Conservation (phyloP, 495 filamentous ascomycete genomes). For the Parmelia sp. region DNA sequence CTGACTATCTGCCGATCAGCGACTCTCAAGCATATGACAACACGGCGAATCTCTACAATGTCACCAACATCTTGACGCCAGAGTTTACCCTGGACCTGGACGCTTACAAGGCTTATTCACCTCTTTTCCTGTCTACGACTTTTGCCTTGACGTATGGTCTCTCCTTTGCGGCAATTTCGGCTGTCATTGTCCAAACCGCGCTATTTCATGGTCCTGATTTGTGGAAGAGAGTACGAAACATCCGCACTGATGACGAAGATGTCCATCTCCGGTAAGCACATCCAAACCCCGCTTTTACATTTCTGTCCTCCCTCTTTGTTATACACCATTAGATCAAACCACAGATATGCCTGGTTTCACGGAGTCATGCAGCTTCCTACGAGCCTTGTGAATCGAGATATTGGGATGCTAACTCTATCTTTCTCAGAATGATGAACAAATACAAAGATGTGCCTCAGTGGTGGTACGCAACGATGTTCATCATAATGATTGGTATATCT, state of each 20-base stretch:
- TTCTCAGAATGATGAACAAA: slow-evolving; percentile 48
- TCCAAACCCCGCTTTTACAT: too few relatives aligned
- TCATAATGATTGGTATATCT: slow-evolving; percentile 45
- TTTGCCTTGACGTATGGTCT: slow-evolving; percentile 55
- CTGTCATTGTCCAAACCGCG: slow-evolving; percentile 48
- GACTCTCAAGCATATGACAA: slow-evolving; percentile 54
- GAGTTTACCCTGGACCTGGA: slow-evolving; percentile 48
- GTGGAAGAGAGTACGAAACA: slow-evolving; percentile 42
- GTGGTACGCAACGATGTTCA: slow-evolving; percentile 53
- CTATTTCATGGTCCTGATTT: slow-evolving; percentile 53
- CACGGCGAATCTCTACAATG: slow-evolving; percentile 45
- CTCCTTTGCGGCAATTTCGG: slow-evolving; percentile 52
- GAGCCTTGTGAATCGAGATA: not conserved
- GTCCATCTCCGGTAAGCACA: slow-evolving; percentile 43
- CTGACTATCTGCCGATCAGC: slow-evolving; percentile 50
- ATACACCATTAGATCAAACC: not conserved
- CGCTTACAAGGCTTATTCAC: slow-evolving; percentile 53
- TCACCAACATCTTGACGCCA: slow-evolving; percentile 46
- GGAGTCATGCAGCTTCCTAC: not conserved
- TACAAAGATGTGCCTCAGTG: slow-evolving; percentile 55
- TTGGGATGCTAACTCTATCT: not conserved
- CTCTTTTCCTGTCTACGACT: slow-evolving; percentile 55
- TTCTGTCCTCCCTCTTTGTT: not conserved
- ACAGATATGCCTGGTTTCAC: not conserved
- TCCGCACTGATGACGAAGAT: slow-evolving; percentile 55